phyloP scores from a whole-genome alignment of 768 basidiomycete genomes.

The Pleurotus tuoliensis region DNA sequence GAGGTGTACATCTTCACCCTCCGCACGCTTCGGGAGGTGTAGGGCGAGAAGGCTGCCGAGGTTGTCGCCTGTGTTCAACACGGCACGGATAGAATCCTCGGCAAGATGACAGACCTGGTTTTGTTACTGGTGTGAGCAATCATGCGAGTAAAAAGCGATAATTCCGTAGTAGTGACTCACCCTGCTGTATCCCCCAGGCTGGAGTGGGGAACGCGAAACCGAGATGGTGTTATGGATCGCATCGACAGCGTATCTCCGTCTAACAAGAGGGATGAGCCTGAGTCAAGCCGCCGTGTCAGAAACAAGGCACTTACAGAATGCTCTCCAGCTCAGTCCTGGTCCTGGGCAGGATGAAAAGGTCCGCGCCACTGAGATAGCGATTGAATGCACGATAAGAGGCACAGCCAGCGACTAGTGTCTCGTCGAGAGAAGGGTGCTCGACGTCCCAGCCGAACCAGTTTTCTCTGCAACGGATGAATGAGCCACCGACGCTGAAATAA shows the following conservation, averaged over 20 bases:
- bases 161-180: conserved; percentile 22
- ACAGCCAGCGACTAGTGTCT: conserved; percentile 70
- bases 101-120: conserved; percentile 65
- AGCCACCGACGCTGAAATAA: conserved; percentile 8
- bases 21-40: conserved; percentile 32
- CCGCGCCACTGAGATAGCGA: conserved; percentile 66
- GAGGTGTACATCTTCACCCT: not conserved
- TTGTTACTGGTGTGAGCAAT: not conserved
- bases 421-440: conserved; percentile 65
- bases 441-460: conserved; percentile 68
- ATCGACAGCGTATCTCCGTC: conserved; percentile 73
- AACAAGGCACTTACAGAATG: conserved; percentile 50
- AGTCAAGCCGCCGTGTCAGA: conserved; percentile 7
- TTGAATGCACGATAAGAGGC: conserved; percentile 80
- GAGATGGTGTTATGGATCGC: conserved; percentile 80
- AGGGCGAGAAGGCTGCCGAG: conserved; percentile 59
- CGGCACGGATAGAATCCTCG: conserved; percentile 64
- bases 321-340: conserved; percentile 65
- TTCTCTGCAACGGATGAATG: conserved; percentile 41
- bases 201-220: conserved; percentile 58
- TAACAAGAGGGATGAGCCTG: conserved; percentile 22
- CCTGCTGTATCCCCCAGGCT: conserved; percentile 48
- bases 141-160: not conserved
- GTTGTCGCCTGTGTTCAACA: conserved; percentile 70
- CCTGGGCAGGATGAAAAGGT: conserved; percentile 68